Percentiles rank a stretch among this genome's conserved stretches.
These are phyloP conservation scores for Aureobasidium zeae DNA, from an alignment of 2,329 filamentous ascomycete genomes.

Conservation along the genomic window DNA sequence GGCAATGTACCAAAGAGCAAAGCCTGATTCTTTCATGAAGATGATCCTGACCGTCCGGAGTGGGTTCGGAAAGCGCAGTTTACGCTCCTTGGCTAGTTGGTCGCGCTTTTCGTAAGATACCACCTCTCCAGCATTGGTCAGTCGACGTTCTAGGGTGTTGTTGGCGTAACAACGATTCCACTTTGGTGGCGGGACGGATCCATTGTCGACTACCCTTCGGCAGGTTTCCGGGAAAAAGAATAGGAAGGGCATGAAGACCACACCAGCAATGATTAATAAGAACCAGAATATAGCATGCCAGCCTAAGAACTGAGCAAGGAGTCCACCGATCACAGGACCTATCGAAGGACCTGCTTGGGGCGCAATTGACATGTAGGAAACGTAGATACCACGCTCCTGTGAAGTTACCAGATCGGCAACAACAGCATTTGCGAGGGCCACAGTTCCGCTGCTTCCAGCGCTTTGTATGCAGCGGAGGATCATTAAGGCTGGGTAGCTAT, in stretches of 20 bases:
- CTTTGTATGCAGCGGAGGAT: constrained; percentile 37
- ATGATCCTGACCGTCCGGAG: not conserved
- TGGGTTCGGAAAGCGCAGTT: no score
- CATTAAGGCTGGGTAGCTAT: constrained; percentile 31
- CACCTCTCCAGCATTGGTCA: no score
- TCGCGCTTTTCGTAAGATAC: not conserved
- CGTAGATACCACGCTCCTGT: constrained; percentile 34
- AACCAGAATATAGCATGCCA: constrained; percentile 36
- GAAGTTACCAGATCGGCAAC: constrained; percentile 35
- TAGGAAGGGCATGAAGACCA: constrained; percentile 20
- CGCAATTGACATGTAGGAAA: constrained; percentile 29
- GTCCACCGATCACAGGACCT: constrained; percentile 36
- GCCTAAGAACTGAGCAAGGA: constrained; percentile 27
- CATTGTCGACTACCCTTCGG: constrained; percentile 34
- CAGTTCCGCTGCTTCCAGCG: constrained; percentile 33
- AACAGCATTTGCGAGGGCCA: constrained; percentile 34
- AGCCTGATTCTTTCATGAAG: constrained; percentile 2
- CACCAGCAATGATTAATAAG: constrained; percentile 23
- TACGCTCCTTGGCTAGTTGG: not conserved
- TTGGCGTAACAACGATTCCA: constrained; percentile 3
- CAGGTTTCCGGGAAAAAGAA: constrained; percentile 32
- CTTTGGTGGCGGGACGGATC: constrained; percentile 20
- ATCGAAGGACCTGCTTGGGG: constrained; percentile 44
- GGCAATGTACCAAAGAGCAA: not conserved
- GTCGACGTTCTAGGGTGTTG: no score